Evolutionary conservation across 2,329 filamentous ascomycete genomes (phyloP).

Genomic region (Coleophoma crateriformis): DNA sequence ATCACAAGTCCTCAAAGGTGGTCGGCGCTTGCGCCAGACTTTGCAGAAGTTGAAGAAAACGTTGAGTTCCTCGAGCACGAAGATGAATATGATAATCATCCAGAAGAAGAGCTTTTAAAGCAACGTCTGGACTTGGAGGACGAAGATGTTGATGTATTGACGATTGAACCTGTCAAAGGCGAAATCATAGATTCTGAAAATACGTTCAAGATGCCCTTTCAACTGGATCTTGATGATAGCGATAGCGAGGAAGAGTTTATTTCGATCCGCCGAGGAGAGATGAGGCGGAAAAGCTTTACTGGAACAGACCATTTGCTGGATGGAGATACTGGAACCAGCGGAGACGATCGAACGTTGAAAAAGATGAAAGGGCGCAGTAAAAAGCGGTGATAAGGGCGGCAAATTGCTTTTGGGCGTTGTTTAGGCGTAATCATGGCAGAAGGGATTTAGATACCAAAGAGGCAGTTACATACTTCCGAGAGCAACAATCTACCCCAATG

Average conservation of each 20-base stretch:
- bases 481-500: too few species aligned
- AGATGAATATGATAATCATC: slow-evolving; percentile 97
- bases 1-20: slow-evolving; percentile 93
- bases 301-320: slow-evolving; percentile 62
- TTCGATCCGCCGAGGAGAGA: slow-evolving; percentile 68
- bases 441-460: too few species aligned
- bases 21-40: slow-evolving; percentile 95
- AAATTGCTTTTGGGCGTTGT: too few species aligned
- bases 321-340: slow-evolving; percentile 33
- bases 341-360: slow-evolving; percentile 29
- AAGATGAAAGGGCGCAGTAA: slow-evolving; percentile 16
- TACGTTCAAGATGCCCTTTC: slow-evolving; percentile 83
- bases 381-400: not conserved
- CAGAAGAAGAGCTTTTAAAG: slow-evolving; percentile 89
- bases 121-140: slow-evolving; percentile 86
- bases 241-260: slow-evolving; percentile 90
- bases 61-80: slow-evolving; percentile 93
- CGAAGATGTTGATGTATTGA: slow-evolving; percentile 86
- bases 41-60: slow-evolving; percentile 96
- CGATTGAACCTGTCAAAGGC: slow-evolving; percentile 60
- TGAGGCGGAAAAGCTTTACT: slow-evolving; percentile 78
- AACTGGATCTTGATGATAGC: slow-evolving; percentile 89
- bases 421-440: too few species aligned
- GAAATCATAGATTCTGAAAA: slow-evolving; percentile 52
- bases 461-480: too few species aligned